Percentiles rank a stretch among this genome's conserved stretches.
These are phyloP conservation scores for Trametes meyenii DNA, from an alignment of 768 basidiomycete species.

Conservation along the genomic window DNA sequence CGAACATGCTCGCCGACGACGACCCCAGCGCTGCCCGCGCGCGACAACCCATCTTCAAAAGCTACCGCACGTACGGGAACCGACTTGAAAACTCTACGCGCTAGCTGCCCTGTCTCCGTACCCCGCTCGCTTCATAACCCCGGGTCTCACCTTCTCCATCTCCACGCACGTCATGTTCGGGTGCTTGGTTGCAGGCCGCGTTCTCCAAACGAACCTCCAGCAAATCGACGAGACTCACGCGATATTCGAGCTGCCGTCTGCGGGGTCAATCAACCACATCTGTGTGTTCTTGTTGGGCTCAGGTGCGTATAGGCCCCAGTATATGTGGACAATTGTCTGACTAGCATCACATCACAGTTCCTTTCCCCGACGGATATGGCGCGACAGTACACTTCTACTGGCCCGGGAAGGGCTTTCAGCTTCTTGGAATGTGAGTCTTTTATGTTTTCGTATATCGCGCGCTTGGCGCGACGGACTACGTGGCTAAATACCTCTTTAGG, in stretches of 20 bases:
- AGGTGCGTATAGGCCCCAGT: constrained; percentile 43
- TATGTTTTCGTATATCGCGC: not conserved
- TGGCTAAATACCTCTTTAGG: constrained; percentile 43
- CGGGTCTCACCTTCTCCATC: not conserved
- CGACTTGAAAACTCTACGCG: not conserved
- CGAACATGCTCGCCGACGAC: constrained; percentile 16
- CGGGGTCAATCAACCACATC: constrained; percentile 79
- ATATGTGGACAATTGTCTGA: not conserved
- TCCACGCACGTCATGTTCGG: constrained; percentile 60
- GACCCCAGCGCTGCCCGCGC: not conserved
- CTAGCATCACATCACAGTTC: constrained; percentile 44
- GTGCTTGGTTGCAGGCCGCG: constrained; percentile 76
- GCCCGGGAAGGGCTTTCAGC: constrained; percentile 86
- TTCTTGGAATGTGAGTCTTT: constrained; percentile 75
- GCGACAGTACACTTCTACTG: constrained; percentile 85
- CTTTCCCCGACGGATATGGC: constrained; percentile 83
- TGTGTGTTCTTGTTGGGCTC: constrained; percentile 85
- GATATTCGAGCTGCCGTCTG: constrained; percentile 71
- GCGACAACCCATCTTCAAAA: too few relatives aligned
- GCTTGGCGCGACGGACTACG: not conserved
- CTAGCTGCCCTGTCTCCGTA: not conserved
- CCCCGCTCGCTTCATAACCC: not conserved
- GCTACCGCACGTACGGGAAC: not conserved
- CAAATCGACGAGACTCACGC: constrained; percentile 87
- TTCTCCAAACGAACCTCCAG: constrained; percentile 76